Base-by-base conservation (phyloP, 1,284 basidiomycete species). In the Cryptococcus maquisensis region DNA sequence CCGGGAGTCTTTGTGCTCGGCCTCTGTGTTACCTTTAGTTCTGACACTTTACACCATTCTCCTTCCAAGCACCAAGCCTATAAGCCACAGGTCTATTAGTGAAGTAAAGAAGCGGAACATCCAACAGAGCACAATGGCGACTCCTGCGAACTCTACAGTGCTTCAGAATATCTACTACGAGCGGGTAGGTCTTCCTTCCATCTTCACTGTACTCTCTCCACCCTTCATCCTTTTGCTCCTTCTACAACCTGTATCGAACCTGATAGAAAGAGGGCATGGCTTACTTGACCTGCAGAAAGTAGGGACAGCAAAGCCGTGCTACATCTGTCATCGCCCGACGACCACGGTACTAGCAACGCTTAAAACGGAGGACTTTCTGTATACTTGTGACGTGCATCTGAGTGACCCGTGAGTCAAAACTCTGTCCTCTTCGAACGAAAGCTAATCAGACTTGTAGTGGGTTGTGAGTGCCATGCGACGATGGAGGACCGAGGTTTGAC, bases 81-180 rank as follows among this genome's bases (percentile, higher is more conserved):
- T n/a, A n/a, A n/a, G n/a, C n/a, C n/a, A n/a, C n/a, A n/a, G n/a
- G n/a, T n/a, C n/a, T n/a, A n/a, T n/a, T n/a, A n/a, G n/a, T n/a
- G n/a, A n/a, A n/a, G n/a, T n/a, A n/a, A n/a, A n/a, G n/a, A n/a
- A n/a, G n/a, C n/a, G n/a, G n/a, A n/a, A 32, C 28, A 10, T 8
- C 28, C 28, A 42, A 6, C 40, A 5, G 18, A 12, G n/a, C n/a
- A 23, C n/a, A 15, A 42, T 42, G 40, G 40, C 40, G 13, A 5
- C 32, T 15, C 26, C 41, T 23, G 42, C 42, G 9, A 41, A 43
- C 21, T 42, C 51, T 24, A 35, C 43, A 15, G 48, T 56, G 13
- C 52, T 74, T 6, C 67, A 69, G 57, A 76, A 76, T 56, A 52
- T 75, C 36, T 76, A 76, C 64, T 76, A 76, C 40, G 68, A 74